Conservation (phyloP, 805 yeast genomes). For the Wickerhamiella domercqiae region DNA sequence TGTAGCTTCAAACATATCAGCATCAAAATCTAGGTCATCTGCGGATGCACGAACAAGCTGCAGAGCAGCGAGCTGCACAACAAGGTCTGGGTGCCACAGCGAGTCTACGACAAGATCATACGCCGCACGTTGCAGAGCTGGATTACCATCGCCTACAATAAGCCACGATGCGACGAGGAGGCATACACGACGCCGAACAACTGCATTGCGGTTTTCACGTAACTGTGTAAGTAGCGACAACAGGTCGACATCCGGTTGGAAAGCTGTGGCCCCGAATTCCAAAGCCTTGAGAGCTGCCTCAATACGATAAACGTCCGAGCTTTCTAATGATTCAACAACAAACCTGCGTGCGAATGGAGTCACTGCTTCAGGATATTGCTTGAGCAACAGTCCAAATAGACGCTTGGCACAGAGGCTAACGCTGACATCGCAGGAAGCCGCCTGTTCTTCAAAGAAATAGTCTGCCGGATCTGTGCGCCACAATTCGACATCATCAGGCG, state of each 20-base stretch:
- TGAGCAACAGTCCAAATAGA: conserved; percentile 60
- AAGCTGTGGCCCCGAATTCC: conserved; percentile 55
- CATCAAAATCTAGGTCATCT: conserved; percentile 78
- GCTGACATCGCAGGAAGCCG: conserved; percentile 55
- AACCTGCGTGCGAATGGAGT: conserved; percentile 40
- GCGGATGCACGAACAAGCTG: conserved; percentile 53
- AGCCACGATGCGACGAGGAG: conserved; percentile 72
- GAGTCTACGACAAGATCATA: conserved; percentile 43
- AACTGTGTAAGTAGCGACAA: conserved; percentile 58
- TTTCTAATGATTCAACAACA: conserved; percentile 20
- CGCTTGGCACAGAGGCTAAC: conserved; percentile 78
- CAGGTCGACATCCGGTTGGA: conserved; percentile 31
- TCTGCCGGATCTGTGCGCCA: conserved; percentile 88
- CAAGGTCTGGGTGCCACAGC: conserved; percentile 38
- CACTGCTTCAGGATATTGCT: conserved; percentile 43
- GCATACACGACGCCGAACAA: conserved; percentile 65
- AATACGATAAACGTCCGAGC: conserved; percentile 43
- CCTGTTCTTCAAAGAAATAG: conserved; percentile 70
- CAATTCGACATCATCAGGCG: conserved; percentile 59
- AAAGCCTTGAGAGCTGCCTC: conserved; percentile 77
- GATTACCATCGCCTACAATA: conserved; percentile 44
- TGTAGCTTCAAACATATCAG: conserved; percentile 44
- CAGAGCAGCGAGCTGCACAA: conserved; percentile 63
- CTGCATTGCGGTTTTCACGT: conserved; percentile 49
- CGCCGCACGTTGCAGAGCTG: conserved; percentile 35